These are phyloP conservation scores for Durusdinium trenchii DNA, from an alignment of 73 alveolate genomes.

Conservation along the genomic window DNA sequence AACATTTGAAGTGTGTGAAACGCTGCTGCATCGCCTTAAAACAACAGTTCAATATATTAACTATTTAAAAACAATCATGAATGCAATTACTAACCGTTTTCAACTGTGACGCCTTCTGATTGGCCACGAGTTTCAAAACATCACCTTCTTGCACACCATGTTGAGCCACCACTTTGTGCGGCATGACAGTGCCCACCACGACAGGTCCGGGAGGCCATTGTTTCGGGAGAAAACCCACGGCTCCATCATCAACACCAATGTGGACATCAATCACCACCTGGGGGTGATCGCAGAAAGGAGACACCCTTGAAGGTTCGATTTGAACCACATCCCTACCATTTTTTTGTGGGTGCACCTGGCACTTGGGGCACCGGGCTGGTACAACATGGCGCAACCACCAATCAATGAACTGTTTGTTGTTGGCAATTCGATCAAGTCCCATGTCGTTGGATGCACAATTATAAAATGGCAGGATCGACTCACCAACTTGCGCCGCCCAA, in stretches of 20 bases:
- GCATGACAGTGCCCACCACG: slow-evolving; percentile 72
- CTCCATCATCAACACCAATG: slow-evolving; percentile 34
- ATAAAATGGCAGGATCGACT: no score
- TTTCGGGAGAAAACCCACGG: slow-evolving; percentile 65
- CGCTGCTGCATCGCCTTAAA: neutral
- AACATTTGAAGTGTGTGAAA: no score
- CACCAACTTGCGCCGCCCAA: no score
- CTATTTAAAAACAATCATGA: neutral
- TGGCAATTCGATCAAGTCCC: no score
- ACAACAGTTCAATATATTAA: neutral
- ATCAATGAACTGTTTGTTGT: no score
- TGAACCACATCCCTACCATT: no score
- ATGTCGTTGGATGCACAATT: no score
- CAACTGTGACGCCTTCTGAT: neutral
- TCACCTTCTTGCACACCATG: slow-evolving; percentile 45
- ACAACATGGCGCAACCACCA: no score
- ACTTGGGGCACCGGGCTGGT: no score
- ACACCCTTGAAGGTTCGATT: no score
- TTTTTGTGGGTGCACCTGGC: no score
- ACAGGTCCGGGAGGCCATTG: slow-evolving; percentile 65
- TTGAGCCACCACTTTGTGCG: slow-evolving; percentile 16
- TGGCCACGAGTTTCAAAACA: neutral
- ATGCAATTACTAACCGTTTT: neutral
- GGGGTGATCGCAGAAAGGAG: no score
- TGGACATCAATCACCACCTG: slow-evolving; percentile 50